phyloP scores from a whole-genome alignment of 768 basidiomycete species.

The Agrocybe chaxingu region DNA sequence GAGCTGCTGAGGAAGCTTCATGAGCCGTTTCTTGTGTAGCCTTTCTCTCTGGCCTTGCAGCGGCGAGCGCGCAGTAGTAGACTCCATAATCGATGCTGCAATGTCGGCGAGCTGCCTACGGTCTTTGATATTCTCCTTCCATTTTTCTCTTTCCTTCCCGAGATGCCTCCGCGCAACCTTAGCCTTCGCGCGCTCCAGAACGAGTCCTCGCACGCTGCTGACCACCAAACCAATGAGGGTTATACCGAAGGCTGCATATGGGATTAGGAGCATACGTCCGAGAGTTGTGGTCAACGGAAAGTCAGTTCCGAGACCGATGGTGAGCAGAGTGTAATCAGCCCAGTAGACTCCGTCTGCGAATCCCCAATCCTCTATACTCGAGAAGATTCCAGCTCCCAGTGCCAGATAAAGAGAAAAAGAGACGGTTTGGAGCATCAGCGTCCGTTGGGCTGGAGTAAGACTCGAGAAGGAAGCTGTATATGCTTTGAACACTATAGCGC shows the following conservation, averaged over 20 bases:
- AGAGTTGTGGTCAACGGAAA: constrained; percentile 27
- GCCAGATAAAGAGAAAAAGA: constrained; percentile 36
- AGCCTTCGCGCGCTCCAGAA: constrained; percentile 33
- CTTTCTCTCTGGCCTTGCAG: neutral
- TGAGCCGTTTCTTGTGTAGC: constrained; percentile 1
- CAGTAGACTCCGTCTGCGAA: constrained; percentile 39
- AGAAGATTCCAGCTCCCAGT: constrained; percentile 34
- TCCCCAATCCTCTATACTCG: constrained; percentile 30
- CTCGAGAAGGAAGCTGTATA: constrained; percentile 33
- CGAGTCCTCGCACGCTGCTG: constrained; percentile 32
- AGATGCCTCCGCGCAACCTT: constrained; percentile 30
- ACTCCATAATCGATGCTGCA: neutral
- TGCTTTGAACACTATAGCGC: constrained; percentile 26
- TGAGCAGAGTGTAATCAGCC: constrained; percentile 41
- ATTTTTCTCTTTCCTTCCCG: constrained; percentile 28
- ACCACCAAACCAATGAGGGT: constrained; percentile 35
- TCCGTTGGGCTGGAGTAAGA: constrained; percentile 37
- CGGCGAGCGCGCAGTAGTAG: neutral
- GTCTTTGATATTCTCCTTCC: constrained; percentile 13
- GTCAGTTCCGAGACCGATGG: constrained; percentile 37
- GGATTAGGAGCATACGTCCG: constrained; percentile 30
- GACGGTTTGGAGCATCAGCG: constrained; percentile 40
- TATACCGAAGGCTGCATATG: constrained; percentile 35
- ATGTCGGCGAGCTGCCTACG: neutral
- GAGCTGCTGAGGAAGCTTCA: constrained; percentile 7